Evolutionary conservation across 139 green algal genomes (phyloP), one percentile per base, ranked within the genome.

Genomic region (Chlamydomonas incerta): DNA sequence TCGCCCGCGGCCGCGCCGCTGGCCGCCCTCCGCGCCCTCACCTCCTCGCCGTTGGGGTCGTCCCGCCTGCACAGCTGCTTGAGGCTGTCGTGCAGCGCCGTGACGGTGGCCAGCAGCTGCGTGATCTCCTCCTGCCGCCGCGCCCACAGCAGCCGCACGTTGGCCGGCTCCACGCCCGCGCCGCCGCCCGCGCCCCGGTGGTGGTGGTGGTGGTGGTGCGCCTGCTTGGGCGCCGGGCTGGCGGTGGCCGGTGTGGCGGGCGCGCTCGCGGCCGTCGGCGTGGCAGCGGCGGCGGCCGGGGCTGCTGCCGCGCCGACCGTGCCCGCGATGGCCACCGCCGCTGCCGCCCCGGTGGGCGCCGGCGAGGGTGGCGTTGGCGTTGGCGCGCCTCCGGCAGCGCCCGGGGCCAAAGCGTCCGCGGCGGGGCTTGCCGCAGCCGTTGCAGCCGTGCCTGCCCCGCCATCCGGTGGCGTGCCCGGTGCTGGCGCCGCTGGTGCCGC

Each of bases 61-160:
- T 82, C 82, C 60, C 72, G n/a, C 41, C 73, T 37, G 68, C 85
- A 86, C 37, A 91, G 65, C 65, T 33, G 24, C 65, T 89, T 86
- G 34, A 91, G 83, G 26, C 46, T 34, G 26, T 69, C 72, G 35
- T 86, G 77, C 80, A 91, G 74, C 47, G 57, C 33, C 28, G 80
- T 84, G 31, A 88, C 80, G 0, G 80, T 83, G 58, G 33, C 26
- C 73, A 91, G 84, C 88, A 89, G 83, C 81, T 67, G 52, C 31
- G 80, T 74, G 13, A 90, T 80, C 60, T 90, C 86, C 2, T 81
- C 58, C 66, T 85, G 63, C n/a, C 80, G 72, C 34, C 70, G 63
- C 8, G 41, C 15, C 86, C 86, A 90, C 55, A 67, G 63, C 68
- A 68, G 6, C 74, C 57, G 62, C 17, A 74, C 65, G 8, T 41